A percentile compares a stretch with the other conserved stretches of the same genome.
These are phyloP conservation scores for Gracilaria gracilis DNA, from an alignment of 23 red algal species.

Conservation along the genomic window DNA sequence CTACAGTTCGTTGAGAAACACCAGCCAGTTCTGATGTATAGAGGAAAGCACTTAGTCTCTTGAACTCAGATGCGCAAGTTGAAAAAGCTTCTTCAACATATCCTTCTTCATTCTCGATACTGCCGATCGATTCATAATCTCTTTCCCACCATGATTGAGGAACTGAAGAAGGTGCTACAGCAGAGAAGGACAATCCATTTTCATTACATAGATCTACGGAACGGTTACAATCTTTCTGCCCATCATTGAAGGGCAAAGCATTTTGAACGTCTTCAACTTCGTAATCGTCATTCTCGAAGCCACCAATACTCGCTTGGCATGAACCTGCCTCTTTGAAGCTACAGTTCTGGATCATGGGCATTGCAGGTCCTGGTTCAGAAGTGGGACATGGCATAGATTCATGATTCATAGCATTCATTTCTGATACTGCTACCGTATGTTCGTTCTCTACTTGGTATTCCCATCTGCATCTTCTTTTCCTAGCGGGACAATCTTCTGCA, in stretches of 20 bases:
- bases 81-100: not conserved
- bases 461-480: not conserved
- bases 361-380: not conserved
- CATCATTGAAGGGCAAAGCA: not conserved
- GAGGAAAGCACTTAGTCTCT: not conserved
- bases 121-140: not conserved
- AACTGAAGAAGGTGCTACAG: not conserved
- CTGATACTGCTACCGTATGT: not conserved
- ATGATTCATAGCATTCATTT: not conserved
- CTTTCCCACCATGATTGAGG: not conserved
- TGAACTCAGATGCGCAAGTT: not conserved
- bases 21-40: not conserved
- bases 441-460: not conserved
- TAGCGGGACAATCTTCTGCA: not conserved
- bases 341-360: not conserved
- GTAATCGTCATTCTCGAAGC: not conserved
- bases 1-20: not conserved
- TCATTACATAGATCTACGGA: not conserved
- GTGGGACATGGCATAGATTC: not conserved
- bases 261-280: too few relatives aligned
- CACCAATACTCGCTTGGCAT: not conserved
- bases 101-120: not conserved
- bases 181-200: not conserved
- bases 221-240: not conserved
- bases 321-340: not conserved